phyloP scores from a whole-genome alignment of 257 asterid genomes.

The Solanum boliviense region DNA sequence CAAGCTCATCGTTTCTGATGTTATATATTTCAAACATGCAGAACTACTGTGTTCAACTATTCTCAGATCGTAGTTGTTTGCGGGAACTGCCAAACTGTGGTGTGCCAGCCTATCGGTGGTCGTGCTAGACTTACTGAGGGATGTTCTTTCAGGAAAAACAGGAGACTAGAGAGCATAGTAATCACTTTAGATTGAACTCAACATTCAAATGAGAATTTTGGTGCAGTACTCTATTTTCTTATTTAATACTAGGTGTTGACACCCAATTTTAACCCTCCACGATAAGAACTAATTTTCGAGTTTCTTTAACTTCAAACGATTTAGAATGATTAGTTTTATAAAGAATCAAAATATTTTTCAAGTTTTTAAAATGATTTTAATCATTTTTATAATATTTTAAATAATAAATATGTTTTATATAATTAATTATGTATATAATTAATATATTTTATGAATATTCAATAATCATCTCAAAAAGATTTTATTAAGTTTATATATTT shows the following conservation, averaged over 20 bases:
- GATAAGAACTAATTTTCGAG: too few species aligned
- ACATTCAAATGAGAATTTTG: neutral
- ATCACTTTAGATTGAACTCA: neutral
- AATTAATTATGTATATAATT: too few species aligned
- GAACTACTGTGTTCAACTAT: constrained; percentile 48
- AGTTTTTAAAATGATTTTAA: too few species aligned
- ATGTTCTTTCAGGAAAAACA: constrained; percentile 53
- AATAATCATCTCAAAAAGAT: too few species aligned
- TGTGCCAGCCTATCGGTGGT: constrained; percentile 62
- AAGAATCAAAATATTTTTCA: too few species aligned
- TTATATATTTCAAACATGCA: constrained; percentile 1
- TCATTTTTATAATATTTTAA: too few species aligned
- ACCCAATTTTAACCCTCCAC: too few species aligned
- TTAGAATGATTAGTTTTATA: too few species aligned
- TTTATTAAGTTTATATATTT: too few species aligned
- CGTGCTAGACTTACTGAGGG: constrained; percentile 71
- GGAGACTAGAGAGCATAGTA: constrained; percentile 21
- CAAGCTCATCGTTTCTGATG: neutral
- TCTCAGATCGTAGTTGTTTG: constrained; percentile 53
- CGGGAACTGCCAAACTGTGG: constrained; percentile 42
- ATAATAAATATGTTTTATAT: too few species aligned
- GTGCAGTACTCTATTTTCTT: neutral
- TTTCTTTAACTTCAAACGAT: too few species aligned
- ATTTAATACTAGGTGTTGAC: neutral
- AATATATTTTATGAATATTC: too few species aligned